These are phyloP conservation scores for Neoscytalidium dimidiatum DNA, from an alignment of 2,329 filamentous ascomycete species.

Conservation along the genomic window DNA sequence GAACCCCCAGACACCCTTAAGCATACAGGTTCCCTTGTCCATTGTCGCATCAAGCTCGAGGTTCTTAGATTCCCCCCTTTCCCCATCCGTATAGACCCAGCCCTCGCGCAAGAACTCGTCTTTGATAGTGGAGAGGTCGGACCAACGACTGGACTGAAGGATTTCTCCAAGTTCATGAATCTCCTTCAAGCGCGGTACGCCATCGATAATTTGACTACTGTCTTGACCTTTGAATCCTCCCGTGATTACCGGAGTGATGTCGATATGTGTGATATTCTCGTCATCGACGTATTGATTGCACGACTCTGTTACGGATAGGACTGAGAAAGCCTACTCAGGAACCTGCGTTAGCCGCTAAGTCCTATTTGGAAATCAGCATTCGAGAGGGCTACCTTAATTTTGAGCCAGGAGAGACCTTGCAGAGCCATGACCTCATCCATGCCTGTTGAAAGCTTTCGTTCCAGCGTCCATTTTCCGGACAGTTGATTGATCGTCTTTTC, in stretches of 20 bases:
- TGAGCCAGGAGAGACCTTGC: neutral
- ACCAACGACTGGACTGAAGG: neutral
- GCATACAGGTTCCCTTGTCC: neutral
- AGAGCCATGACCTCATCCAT: neutral
- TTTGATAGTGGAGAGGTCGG: neutral
- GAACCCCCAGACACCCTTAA: constrained; percentile 1
- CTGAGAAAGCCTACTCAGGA: neutral
- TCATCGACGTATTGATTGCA: neutral
- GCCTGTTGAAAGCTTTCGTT: neutral
- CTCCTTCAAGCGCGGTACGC: neutral
- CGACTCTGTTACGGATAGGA: neutral
- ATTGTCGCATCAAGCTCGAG: neutral
- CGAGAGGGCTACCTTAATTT: constrained; percentile 4
- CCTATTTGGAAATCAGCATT: neutral
- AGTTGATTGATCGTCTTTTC: neutral
- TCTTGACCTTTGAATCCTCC: neutral
- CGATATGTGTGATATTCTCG: neutral
- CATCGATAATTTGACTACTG: neutral
- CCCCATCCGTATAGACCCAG: neutral
- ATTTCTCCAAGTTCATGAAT: neutral
- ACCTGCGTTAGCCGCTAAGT: neutral
- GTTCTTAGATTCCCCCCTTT: neutral
- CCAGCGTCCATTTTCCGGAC: neutral
- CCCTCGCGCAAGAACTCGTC: neutral
- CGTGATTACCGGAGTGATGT: neutral